A percentile compares a stretch with the other conserved stretches of the same genome.
These are phyloP conservation scores for Zygotorulaspora sp. DNA, from an alignment of 805 yeast genomes.

Conservation along the genomic window DNA sequence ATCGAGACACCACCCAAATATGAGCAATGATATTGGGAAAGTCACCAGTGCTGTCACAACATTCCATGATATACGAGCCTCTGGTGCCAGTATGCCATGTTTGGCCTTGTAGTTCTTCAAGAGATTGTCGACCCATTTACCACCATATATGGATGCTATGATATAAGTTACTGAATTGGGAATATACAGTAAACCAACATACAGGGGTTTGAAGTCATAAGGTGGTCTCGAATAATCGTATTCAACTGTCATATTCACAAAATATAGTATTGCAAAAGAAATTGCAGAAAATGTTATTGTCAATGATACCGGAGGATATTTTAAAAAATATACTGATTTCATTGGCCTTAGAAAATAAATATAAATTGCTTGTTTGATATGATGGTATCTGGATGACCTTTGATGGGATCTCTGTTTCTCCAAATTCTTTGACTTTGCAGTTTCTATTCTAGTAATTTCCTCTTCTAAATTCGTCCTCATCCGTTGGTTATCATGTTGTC, in stretches of 20 bases:
- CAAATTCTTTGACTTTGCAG: slow-evolving; percentile 6
- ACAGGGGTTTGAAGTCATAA: slow-evolving; percentile 60
- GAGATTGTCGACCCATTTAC: slow-evolving; percentile 68
- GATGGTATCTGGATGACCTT: slow-evolving; percentile 4
- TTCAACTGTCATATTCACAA: slow-evolving; percentile 70
- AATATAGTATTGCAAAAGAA: slow-evolving; percentile 66
- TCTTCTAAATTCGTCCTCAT: slow-evolving; percentile 26
- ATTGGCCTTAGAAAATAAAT: slow-evolving; percentile 54
- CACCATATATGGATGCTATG: slow-evolving; percentile 74
- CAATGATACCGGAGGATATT: slow-evolving; percentile 69
- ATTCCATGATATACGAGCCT: slow-evolving; percentile 73
- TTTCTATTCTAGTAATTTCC: slow-evolving; percentile 20
- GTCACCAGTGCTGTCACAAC: slow-evolving; percentile 58
- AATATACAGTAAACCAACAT: slow-evolving; percentile 71
- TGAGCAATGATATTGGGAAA: slow-evolving; percentile 60
- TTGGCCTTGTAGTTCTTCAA: slow-evolving; percentile 50
- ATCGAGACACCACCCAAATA: slow-evolving; percentile 80
- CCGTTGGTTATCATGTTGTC: slow-evolving; percentile 25
- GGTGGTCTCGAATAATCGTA: slow-evolving; percentile 59
- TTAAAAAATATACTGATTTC: slow-evolving; percentile 54
- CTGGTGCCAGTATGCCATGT: slow-evolving; percentile 67
- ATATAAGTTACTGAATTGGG: slow-evolving; percentile 80
- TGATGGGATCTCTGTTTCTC: not conserved
- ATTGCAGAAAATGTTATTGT: slow-evolving; percentile 64
- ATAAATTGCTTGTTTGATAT: slow-evolving; percentile 36